Evolutionary conservation across 768 basidiomycete species (phyloP), one percentile per base, ranked within the genome.

Genomic region (Ramaria sp.): DNA sequence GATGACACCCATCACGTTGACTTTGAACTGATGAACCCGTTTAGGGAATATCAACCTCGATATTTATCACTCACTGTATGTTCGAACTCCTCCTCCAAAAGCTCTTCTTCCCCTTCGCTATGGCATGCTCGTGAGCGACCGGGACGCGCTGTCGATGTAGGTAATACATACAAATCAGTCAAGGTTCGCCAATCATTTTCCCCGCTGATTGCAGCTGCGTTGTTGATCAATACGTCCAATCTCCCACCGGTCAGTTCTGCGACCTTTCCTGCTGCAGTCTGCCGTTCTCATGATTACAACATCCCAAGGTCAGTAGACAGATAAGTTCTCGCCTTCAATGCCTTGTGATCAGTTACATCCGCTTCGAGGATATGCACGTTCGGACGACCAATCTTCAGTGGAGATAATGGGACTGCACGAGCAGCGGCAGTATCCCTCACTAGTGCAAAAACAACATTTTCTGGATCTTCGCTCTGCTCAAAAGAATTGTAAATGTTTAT

Each of bases 201-300:
- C 7, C 63, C 57, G 3, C 22, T 33, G 19, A 61, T 48, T 33
- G 34, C 61, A 5, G 63, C 71, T 13, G 71, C 73, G 53, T 73
- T 73, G 60, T 73, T 72, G 52, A 73, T 71, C 54, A 73, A 63
- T 48, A 61, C 63, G 59, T 73, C 72, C n/a, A 75, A 60, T 30
- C 64, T 65, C 12, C 70, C 69, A 19, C 69, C 59, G 4, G 50
- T 62, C 30, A 59, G 33, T 22, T 51, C 48, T 2, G 59, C 43
- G 19, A 64, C 52, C 33, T 59, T 50, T 7, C 51, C 33, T 0
- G 56, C 63, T 3, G 59, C 60, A 6, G 45, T 52, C 65, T 66
- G 53, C 30, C 20, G 31, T 27, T 11, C 6, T 22, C 12, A 19
- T 7, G 9, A 9, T 9, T 37, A 37, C 33, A 42, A 13, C 17